Evolutionary conservation across 352 stramenopile species (phyloP).

Genomic region (Phytophthora foliorum): DNA sequence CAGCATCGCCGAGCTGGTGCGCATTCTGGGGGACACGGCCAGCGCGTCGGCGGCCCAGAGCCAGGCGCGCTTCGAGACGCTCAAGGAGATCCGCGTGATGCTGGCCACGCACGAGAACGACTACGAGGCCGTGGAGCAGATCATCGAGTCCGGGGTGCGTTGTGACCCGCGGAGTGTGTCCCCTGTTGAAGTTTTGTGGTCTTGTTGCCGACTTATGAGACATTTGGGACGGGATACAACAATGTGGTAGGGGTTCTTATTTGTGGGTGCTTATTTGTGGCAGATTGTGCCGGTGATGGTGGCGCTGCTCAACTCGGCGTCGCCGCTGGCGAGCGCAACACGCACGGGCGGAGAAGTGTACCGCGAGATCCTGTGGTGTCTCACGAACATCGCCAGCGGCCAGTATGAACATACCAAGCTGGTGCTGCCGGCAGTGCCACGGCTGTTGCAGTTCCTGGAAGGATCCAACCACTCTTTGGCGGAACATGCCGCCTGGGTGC

Average conservation of each 20-base stretch:
- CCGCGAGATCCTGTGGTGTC: slow-evolving; percentile 83
- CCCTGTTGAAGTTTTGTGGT: slow-evolving; percentile 7
- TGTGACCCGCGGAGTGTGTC: slow-evolving; percentile 5
- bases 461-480: slow-evolving; percentile 63
- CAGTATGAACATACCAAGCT: slow-evolving; percentile 88
- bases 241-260: slow-evolving; percentile 3
- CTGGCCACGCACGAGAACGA: slow-evolving; percentile 71
- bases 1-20: slow-evolving; percentile 65
- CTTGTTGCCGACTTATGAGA: not conserved
- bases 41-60: slow-evolving; percentile 49
- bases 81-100: slow-evolving; percentile 74
- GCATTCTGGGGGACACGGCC: slow-evolving; percentile 51
- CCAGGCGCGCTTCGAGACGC: slow-evolving; percentile 74
- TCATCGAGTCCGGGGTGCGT: slow-evolving; percentile 82
- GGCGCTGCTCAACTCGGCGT: slow-evolving; percentile 70
- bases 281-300: slow-evolving; percentile 83
- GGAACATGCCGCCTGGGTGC: slow-evolving; percentile 82
- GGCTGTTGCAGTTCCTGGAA: slow-evolving; percentile 79
- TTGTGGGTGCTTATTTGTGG: slow-evolving; percentile 21
- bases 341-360: slow-evolving; percentile 77
- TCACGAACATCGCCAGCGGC: slow-evolving; percentile 86
- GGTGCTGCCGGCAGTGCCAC: slow-evolving; percentile 78
- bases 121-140: slow-evolving; percentile 73
- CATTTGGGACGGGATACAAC: slow-evolving; percentile 9
- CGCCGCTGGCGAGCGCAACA: slow-evolving; percentile 68